Percentiles rank a stretch among this genome's conserved stretches.
These are phyloP conservation scores for Aspergillus affinis DNA, from an alignment of 495 filamentous ascomycete species.

Conservation along the genomic window DNA sequence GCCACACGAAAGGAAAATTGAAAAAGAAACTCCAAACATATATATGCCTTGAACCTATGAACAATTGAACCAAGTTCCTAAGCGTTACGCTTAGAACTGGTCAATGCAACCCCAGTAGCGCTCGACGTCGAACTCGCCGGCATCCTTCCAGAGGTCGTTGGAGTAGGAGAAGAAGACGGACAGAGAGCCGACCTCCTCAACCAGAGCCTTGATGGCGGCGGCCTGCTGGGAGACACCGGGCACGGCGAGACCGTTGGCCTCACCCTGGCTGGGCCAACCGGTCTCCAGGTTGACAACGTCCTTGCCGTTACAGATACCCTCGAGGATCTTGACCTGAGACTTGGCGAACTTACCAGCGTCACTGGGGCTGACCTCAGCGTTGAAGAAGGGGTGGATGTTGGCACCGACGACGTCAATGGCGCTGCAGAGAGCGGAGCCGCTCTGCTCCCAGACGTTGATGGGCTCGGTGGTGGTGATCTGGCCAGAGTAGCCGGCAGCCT, in stretches of 20 bases:
- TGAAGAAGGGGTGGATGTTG: conserved; percentile 96
- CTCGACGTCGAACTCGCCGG: conserved; percentile 73
- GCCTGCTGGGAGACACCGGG: conserved; percentile 67
- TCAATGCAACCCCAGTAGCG: conserved; percentile 68
- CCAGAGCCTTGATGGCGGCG: conserved; percentile 67
- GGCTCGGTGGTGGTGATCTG: conserved; percentile 85
- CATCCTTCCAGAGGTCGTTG: conserved; percentile 80
- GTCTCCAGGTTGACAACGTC: conserved; percentile 78
- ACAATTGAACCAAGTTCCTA: conserved; percentile 4
- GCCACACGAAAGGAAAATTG: neutral
- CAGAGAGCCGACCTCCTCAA: conserved; percentile 52
- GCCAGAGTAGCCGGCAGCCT: conserved; percentile 66
- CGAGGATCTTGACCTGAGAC: conserved; percentile 63
- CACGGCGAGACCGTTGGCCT: conserved; percentile 67
- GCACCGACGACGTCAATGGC: conserved; percentile 74
- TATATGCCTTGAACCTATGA: conserved; percentile 16
- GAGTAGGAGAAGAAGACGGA: conserved; percentile 77
- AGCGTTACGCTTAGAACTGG: conserved; percentile 45
- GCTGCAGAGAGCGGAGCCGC: conserved; percentile 61
- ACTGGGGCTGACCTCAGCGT: conserved; percentile 57
- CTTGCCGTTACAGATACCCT: conserved; percentile 63
- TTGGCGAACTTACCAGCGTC: conserved; percentile 73
- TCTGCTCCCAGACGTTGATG: conserved; percentile 63
- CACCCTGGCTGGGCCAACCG: conserved; percentile 79
- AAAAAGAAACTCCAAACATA: conserved; percentile 20